Evolutionary conservation across 2,329 filamentous ascomycete genomes (phyloP), one percentile per base, ranked within the genome.

Genomic region (Diatrype stigma): DNA sequence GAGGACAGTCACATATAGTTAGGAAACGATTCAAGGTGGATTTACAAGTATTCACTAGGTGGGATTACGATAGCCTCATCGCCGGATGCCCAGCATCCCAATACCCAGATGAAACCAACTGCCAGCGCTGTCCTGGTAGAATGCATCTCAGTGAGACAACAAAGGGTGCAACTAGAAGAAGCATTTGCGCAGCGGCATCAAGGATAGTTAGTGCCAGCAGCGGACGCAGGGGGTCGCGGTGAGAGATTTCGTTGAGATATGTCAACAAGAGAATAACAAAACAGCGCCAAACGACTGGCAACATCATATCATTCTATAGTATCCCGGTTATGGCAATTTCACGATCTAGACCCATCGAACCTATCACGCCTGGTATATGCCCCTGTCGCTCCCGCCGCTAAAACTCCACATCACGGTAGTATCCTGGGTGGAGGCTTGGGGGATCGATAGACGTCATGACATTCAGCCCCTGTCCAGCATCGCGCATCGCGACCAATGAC

Each of bases 1-100:
- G 14, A 45, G 34, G 30, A 21, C 42, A n/a, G n/a, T n/a, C n/a
- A n/a, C n/a, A n/a, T 28, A 40, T 8, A 23, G 32, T 19, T n/a
- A 47, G 45, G 47, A 3, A 42, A 38, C 23, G 14, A 45, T 17
- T 17, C 23, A 19, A 52, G 37, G 23, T 42, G 42, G 8, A 61
- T 45, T 61, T 63, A 69, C 68, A 71, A 72, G 46, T 70, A 67
- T 59, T 70, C 55, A 52, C 69, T 71, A 6, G 69, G 61, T 12
- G 65, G 52, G 8, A 72, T 66, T 7, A 65, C 60, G 21, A 71
- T 23, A 42, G 58, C 50, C 21, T 42, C 44, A 46, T 44, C 28
- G 19, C 58, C 51, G n/a, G 53, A 48, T 8, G 50, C 50, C 44
- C 49, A 47, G 42, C 35, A 50, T 45, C 42, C 37, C 12, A 46